These are phyloP conservation scores for Thinopyrum elongatum DNA, from an alignment of 176 grass and related monocot species.

Conservation along the genomic window DNA sequence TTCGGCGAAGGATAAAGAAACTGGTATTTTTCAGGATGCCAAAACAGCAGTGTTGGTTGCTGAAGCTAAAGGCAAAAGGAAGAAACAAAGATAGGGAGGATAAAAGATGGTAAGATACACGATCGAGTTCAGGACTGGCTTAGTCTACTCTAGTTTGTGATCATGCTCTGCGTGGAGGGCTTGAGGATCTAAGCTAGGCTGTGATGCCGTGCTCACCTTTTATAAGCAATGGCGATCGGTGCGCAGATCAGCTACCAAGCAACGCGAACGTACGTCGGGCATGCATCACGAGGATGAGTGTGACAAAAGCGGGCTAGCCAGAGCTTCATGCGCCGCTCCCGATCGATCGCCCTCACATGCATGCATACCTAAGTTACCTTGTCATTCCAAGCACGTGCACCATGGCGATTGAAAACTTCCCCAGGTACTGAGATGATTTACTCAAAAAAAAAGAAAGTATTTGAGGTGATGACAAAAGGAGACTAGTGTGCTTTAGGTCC, in stretches of 20 bases:
- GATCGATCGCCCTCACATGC: neutral
- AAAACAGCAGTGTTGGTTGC: neutral
- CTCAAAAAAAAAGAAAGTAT: too few species aligned
- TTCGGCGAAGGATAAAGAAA: neutral
- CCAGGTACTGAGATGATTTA: too few species aligned
- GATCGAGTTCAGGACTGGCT: slow-evolving; percentile 2
- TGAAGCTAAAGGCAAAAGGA: neutral
- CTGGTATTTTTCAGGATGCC: neutral
- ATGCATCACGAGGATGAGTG: slow-evolving; percentile 27
- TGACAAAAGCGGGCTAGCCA: neutral
- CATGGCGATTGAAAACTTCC: too few species aligned
- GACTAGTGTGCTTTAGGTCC: too few species aligned
- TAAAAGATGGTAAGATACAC: neutral
- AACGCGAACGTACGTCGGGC: too few species aligned
- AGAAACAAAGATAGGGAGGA: neutral
- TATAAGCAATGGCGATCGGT: slow-evolving; percentile 15
- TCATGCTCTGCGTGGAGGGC: neutral
- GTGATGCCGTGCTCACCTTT: neutral
- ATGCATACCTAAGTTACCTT: neutral
- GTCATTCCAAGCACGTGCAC: too few species aligned
- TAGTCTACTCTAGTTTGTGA: neutral
- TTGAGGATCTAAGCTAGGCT: slow-evolving; percentile 16
- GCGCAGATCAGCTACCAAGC: neutral
- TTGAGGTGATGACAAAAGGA: too few species aligned
- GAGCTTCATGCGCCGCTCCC: neutral